A percentile compares a stretch with the other conserved stretches of the same genome.
Conservation (phyloP, 768 basidiomycete genomes). For the Rhodotorula graminis region DNA sequence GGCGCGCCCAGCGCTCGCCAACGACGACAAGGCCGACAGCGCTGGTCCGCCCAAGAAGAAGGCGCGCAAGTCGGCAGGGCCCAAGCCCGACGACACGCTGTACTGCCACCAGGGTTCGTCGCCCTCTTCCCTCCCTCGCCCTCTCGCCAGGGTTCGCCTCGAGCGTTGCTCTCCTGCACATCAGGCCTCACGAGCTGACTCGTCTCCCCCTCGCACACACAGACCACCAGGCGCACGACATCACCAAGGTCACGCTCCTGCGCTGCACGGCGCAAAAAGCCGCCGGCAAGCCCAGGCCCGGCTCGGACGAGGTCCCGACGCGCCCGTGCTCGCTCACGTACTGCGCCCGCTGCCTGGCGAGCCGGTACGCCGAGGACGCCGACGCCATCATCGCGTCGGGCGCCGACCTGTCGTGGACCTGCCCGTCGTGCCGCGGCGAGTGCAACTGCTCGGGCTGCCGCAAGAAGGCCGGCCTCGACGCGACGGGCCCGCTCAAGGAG, state of each 20-base stretch:
- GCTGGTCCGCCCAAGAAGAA: slow-evolving; percentile 2
- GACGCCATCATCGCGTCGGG: not conserved
- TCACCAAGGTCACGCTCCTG: not conserved
- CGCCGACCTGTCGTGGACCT: not conserved
- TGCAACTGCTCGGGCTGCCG: slow-evolving; percentile 14
- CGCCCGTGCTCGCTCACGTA: slow-evolving; percentile 5
- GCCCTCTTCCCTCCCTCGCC: too few relatives aligned
- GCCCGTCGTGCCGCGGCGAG: slow-evolving; percentile 13
- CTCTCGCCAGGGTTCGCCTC: too few relatives aligned
- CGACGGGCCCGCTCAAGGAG: not conserved
- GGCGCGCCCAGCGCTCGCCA: not conserved
- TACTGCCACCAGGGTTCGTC: slow-evolving; percentile 14
- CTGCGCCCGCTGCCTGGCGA: slow-evolving; percentile 5
- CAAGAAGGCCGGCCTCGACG: slow-evolving; percentile 1
- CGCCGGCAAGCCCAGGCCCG: not conserved
- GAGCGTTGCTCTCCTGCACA: not conserved
- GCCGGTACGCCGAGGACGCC: slow-evolving; percentile 7
- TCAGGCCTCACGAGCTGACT: not conserved
- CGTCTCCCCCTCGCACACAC: not conserved
- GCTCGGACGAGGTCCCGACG: not conserved
- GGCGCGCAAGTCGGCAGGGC: not conserved
- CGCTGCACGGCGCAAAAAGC: slow-evolving; percentile 10
- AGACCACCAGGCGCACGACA: slow-evolving; percentile 16
- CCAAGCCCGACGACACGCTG: not conserved
- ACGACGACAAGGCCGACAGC: too few relatives aligned